Conservation (phyloP, 169 alveolate genomes). For the Plasmodium chabaudi region DNA sequence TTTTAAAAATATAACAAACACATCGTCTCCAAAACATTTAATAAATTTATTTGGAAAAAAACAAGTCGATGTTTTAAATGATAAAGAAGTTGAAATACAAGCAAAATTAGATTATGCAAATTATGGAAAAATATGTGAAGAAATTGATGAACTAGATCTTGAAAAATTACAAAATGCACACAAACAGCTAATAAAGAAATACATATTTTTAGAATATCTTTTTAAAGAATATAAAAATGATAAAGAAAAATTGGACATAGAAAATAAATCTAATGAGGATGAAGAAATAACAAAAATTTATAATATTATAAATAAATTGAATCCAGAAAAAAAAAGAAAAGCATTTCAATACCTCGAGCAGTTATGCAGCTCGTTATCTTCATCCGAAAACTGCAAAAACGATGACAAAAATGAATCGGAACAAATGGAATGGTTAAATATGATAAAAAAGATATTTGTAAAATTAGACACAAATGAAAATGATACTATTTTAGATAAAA, state of each 20-base stretch:
- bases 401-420: too few species aligned
- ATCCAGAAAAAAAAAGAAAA: too few species aligned
- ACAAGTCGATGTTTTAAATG: neutral
- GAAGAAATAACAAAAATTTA: too few species aligned
- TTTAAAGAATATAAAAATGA: slow-evolving; percentile 6
- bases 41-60: neutral
- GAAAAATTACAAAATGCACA: slow-evolving; percentile 4
- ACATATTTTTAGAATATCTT: neutral
- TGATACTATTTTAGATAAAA: slow-evolving; percentile 18
- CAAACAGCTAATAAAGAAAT: slow-evolving; percentile 13
- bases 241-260: neutral
- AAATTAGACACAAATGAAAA: neutral
- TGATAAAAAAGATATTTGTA: neutral
- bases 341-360: too few species aligned
- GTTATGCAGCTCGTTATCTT: too few species aligned
- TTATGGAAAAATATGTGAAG: slow-evolving; percentile 14
- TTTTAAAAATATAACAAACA: too few species aligned
- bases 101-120: slow-evolving; percentile 1
- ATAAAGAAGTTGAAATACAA: neutral
- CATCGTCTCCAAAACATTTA: neutral
- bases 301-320: too few species aligned
- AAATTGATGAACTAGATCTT: slow-evolving; percentile 3
- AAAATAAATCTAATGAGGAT: neutral
- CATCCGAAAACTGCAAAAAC: too few species aligned
- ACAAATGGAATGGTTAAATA: too few species aligned